Evolutionary conservation across 2,329 filamentous ascomycete genomes (phyloP).

Genomic region (Botryosphaeria dothidea): DNA sequence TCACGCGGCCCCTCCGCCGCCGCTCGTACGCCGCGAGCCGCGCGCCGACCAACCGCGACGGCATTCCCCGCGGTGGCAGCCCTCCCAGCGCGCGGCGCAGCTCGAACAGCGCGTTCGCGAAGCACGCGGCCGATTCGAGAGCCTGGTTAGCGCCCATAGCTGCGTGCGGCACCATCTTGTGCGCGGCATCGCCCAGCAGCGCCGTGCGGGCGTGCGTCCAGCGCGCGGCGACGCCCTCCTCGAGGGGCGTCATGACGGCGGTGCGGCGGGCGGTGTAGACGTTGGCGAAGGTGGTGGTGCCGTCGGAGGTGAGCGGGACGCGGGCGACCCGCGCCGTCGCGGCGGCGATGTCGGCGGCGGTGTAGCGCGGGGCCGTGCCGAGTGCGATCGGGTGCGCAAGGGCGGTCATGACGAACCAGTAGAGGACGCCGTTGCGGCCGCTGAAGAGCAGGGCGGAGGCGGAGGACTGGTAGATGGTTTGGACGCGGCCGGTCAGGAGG

Average conservation of each 20-base stretch:
- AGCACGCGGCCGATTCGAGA: constrained; percentile 25
- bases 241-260: constrained; percentile 30
- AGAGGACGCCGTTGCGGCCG: constrained; percentile 25
- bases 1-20: too few species aligned
- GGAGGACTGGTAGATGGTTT: constrained; percentile 18
- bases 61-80: too few species aligned
- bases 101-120: constrained; percentile 15
- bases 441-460: constrained; percentile 22
- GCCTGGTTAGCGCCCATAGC: constrained; percentile 27
- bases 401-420: constrained; percentile 29
- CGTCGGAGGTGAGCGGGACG: constrained; percentile 27
- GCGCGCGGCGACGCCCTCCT: constrained; percentile 39
- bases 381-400: constrained; percentile 25
- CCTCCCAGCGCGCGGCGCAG: too few species aligned
- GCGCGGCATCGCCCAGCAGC: constrained; percentile 44
- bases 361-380: constrained; percentile 30
- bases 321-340: constrained; percentile 29
- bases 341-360: constrained; percentile 32
- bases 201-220: constrained; percentile 43
- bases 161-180: constrained; percentile 36
- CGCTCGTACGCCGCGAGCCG: too few species aligned
- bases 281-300: constrained; percentile 38
- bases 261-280: constrained; percentile 31
- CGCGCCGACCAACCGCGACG: too few species aligned
- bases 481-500: constrained; percentile 8